Base-by-base conservation (phyloP, 768 basidiomycete species). In the Pulveroboletus sp. region DNA sequence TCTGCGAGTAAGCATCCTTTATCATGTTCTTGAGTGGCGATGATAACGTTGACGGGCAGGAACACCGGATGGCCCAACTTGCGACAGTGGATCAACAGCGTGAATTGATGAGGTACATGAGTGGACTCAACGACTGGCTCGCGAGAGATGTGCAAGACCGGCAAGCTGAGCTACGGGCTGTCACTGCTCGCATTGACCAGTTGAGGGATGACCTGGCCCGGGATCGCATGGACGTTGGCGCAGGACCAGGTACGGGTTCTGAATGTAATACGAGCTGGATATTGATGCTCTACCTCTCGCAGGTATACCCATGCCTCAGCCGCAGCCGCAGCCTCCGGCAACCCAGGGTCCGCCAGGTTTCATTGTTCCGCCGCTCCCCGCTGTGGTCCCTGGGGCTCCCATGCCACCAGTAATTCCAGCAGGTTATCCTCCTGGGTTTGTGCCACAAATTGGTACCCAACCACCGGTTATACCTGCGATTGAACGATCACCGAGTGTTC, bases 51-150 rank as follows among this genome's bases (percentile, higher is more conserved):
- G 20, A 41, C 17, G 39, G 5, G 4, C 54, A 91, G 89, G 85
- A 90, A 71, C 89, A 87, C 64, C 84, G 84, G 4, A 66, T 80
- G 6, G 85, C 85, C 1, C 85, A 88, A 63, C 66, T 81, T 17
- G 87, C 86, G 0, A 85, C 85, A 23, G 77, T 90, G 13, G 84
- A 87, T 40, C 87, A 91, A 59, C 87, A 88, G 55, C 77, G 87
- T 33, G 87, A 87, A 61, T 69, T 90, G 43, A 88, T 88, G 79
- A 72, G 85, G 44, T 91, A 93, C 56, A 84, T 93, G 79, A 62
- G 78, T 40, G 78, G 75, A 2, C 69, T 92, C 27, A 93, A 92
- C 53, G 77, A 80, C 29, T 93, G 90, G 90, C 70, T 93, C 14
- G 82, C 77, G 47, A 77, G 82, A 29, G 90, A 93, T 63, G 87